Conservation (phyloP, 2,329 filamentous ascomycete genomes). For the Ophiocordyceps camponoti-rufipedis region DNA sequence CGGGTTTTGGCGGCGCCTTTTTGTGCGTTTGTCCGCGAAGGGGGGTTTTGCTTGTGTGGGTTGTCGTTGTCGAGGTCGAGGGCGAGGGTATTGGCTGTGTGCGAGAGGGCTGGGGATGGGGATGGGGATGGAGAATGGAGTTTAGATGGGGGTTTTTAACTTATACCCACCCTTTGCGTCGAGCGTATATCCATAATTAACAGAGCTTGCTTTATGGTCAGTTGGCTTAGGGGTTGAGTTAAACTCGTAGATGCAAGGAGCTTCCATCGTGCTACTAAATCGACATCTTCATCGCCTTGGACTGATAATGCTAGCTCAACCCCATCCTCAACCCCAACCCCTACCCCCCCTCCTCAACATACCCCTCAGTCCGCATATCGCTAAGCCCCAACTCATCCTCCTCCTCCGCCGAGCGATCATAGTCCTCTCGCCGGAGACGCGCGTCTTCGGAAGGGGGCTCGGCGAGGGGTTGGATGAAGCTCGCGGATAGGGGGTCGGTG, state of each 20-base stretch:
- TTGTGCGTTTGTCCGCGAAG: neutral
- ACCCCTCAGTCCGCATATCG: slow-evolving; percentile 87
- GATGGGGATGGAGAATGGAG: neutral
- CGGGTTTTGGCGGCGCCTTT: too few relatives aligned
- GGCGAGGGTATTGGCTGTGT: neutral
- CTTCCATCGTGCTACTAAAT: too few relatives aligned
- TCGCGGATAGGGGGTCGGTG: slow-evolving; percentile 76
- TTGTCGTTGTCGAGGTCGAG: neutral
- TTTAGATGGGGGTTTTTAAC: neutral
- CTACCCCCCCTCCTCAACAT: slow-evolving; percentile 22
- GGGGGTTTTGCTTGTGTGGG: neutral
- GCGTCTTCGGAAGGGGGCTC: slow-evolving; percentile 53
- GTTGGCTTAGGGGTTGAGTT: too few relatives aligned
- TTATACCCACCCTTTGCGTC: neutral
- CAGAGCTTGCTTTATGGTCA: too few relatives aligned
- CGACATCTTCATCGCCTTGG: too few relatives aligned
- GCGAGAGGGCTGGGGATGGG: neutral
- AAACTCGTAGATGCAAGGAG: too few relatives aligned
- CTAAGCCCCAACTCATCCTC: slow-evolving; percentile 80
- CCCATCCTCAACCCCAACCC: too few relatives aligned
- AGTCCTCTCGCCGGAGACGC: slow-evolving; percentile 65
- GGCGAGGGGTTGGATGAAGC: slow-evolving; percentile 84
- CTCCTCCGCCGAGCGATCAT: slow-evolving; percentile 76
- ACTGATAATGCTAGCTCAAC: too few relatives aligned
- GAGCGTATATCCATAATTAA: too few relatives aligned